Evolutionary conservation across 2,329 filamentous ascomycete species (phyloP), one percentile per base, ranked within the genome.

Genomic region (Fusarium irregulare): DNA sequence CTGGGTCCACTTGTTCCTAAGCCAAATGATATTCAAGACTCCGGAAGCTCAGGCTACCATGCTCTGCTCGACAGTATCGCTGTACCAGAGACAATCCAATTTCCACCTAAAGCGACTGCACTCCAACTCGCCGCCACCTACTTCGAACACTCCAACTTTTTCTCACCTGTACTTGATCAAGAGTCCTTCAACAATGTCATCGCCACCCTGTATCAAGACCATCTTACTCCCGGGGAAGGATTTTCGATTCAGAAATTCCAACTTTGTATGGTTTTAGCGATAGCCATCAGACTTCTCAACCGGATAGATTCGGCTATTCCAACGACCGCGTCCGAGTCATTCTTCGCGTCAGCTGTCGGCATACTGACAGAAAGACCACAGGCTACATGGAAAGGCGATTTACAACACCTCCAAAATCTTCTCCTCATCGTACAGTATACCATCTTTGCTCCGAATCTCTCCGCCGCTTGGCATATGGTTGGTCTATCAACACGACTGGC

Each of bases 101-200:
- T 42, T 56, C 75, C 40, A 13, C 51, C 13, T 7, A 46, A 23
- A 60, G 62, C 14, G 51, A 70, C 14, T 16, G 57, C 21, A 10
- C 8, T 41, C 4, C 64, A 60, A 32, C 58, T 77, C 2, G 53
- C 63, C 0, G 64, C 73, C 7, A 72, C 73, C 0, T 77, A 77
- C n/a, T 77, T 77, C 28, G 72, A 77, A 41, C 75, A 77, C 27
- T 73, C 71, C 16, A 67, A 76, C 12, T 77, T 77, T 18, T 77
- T 77, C 47, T 77, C 73, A 0, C 74, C 74, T 3, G 62, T 77
- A 3, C 40, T 77, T 1, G 27, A 61, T 3, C 71, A 73, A 41
- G 57, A 65, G 1, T 56, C 60, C 3, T 70, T 77, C 13, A 18
- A 56, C 9, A 6, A 14, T 11, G 55, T 41, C 18, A 45, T 70